Evolutionary conservation across 768 basidiomycete species (phyloP).

Genomic region (Tulasnella sp.): DNA sequence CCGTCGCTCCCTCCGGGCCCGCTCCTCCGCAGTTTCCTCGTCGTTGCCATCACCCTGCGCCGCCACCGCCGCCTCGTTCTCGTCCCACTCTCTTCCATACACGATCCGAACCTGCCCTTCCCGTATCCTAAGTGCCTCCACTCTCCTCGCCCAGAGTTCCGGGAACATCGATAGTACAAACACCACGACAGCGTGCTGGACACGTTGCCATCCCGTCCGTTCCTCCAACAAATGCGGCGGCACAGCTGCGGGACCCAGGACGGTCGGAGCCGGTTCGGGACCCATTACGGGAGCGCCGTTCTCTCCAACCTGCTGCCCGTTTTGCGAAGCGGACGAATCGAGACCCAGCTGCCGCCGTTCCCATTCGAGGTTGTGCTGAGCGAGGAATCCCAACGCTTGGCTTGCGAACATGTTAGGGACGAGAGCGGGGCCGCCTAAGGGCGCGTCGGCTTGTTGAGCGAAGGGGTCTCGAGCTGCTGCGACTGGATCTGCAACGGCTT

Average conservation of each 20-base stretch:
- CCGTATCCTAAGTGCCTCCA: conserved; percentile 1
- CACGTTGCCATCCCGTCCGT: background rate
- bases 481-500: background rate
- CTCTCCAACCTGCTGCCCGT: background rate
- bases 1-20: background rate
- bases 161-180: conserved; percentile 1
- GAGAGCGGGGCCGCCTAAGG: background rate
- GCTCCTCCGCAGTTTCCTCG: background rate
- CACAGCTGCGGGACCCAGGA: conserved; percentile 9
- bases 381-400: background rate
- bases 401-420: background rate
- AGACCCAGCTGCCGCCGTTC: conserved; percentile 5
- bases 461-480: background rate
- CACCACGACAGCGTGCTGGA: background rate
- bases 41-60: background rate
- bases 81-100: conserved; percentile 3
- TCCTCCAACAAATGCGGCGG: conserved; percentile 3
- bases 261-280: background rate
- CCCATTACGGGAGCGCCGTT: background rate
- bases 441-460: background rate
- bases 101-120: conserved; percentile 1
- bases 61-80: background rate
- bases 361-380: background rate
- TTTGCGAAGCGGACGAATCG: background rate
- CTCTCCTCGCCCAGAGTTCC: conserved; percentile 7